These are phyloP conservation scores for Antitrichia curtipendula DNA, from an alignment of 225 moss, liverwort and hornwort species.

Conservation along the genomic window DNA sequence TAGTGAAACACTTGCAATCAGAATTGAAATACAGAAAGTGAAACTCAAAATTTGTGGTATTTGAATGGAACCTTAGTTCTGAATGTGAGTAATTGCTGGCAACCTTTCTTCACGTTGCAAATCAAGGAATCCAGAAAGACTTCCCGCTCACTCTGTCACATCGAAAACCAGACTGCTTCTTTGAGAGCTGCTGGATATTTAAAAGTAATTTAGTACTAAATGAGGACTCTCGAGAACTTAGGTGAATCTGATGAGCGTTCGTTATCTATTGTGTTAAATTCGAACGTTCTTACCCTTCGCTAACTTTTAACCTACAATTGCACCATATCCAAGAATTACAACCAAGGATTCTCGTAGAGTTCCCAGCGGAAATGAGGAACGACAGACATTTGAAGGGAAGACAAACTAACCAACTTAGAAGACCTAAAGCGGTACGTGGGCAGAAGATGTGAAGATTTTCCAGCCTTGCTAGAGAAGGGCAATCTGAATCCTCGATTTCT, in stretches of 20 bases:
- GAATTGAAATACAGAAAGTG: not conserved
- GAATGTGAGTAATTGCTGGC: conserved; percentile 63
- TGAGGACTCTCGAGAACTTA: not conserved
- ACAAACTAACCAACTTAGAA: conserved; percentile 32
- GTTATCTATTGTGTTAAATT: not conserved
- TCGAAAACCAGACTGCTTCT: not conserved
- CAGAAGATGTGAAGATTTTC: conserved; percentile 57
- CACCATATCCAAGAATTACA: not conserved
- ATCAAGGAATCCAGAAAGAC: conserved; percentile 81
- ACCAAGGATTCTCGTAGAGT: not conserved
- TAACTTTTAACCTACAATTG: not conserved
- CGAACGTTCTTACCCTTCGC: not conserved
- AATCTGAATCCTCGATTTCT: conserved; percentile 89
- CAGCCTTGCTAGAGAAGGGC: conserved; percentile 88
- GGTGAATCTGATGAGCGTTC: not conserved
- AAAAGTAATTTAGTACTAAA: not conserved
- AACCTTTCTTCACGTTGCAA: conserved; percentile 62
- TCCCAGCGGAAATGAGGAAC: not conserved
- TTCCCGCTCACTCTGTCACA: conserved; percentile 36
- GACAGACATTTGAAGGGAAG: not conserved
- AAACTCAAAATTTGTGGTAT: not conserved
- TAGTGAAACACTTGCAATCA: not conserved
- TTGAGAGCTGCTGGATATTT: not conserved
- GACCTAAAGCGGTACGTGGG: conserved; percentile 66
- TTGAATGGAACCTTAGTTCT: conserved; percentile 40